Evolutionary conservation across 352 stramenopile species (phyloP), one percentile per base, ranked within the genome.

Genomic region (Pythium folliculosum): DNA sequence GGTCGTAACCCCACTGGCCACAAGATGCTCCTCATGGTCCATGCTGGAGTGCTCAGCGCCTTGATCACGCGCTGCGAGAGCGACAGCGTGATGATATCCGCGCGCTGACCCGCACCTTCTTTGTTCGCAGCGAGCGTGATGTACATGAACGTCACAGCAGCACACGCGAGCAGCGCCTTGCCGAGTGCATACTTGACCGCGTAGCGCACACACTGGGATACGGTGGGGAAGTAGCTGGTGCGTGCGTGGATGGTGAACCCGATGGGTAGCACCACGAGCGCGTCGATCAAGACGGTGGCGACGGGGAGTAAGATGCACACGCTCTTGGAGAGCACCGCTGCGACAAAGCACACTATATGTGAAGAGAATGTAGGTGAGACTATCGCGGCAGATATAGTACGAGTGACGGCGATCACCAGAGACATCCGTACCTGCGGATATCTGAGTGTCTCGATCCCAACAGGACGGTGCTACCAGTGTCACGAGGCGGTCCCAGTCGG

Each of bases 291-390:
- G 23, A 89, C 57, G 13, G 77, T 72, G 12, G 66, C 70, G 4
- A 70, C 70, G 13, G 81, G 81, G 0, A 80, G 52, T 13, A 86
- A 45, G 19, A 91, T 74, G 16, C 70, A 76, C 6, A 73, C 78
- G 32, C 80, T 88, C 69, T 91, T 91, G 13, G 78, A 87, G n/a
- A 88, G 23, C 4, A 88, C 61, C 3, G 79, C 77, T 19, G 55
- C 69, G 3, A 73, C 30, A 38, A 86, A 90, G 5, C 73, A 71
- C 1, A 19, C 76, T 86, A 16, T 22, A 1, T 50, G 44, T 38
- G 13, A 43, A 5, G 14, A 17, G 2, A 59, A n/a, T 3, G 19
- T 19, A 32, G 7, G 21, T 49, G 30, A 43, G 8, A 27, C 2
- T 3, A 19, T 51, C 17, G 27, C 2, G 27, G 27, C 27, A n/a